Evolutionary conservation across 495 filamentous ascomycete genomes (phyloP).

Genomic region (Daldinia grandis): DNA sequence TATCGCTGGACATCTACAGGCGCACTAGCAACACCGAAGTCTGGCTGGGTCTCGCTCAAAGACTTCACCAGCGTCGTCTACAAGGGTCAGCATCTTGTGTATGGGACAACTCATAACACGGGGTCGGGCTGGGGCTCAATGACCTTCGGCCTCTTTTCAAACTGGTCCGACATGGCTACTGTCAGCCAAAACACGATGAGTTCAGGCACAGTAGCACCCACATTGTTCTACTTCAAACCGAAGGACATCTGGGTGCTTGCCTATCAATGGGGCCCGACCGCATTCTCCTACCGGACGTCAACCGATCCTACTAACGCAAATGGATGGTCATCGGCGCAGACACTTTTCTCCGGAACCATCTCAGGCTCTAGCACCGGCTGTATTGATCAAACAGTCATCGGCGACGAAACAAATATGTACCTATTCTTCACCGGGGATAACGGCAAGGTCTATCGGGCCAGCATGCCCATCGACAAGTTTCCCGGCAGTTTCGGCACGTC

Average conservation of each 20-base stretch:
- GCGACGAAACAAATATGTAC: constrained; percentile 65
- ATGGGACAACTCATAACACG: constrained; percentile 54
- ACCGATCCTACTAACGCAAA: constrained; percentile 64
- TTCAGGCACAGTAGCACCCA: constrained; percentile 63
- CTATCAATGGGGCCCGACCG: constrained; percentile 66
- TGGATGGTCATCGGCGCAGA: constrained; percentile 61
- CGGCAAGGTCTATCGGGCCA: constrained; percentile 68
- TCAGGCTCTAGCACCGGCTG: constrained; percentile 56
- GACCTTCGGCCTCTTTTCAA: constrained; percentile 63
- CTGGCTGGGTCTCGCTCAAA: constrained; percentile 64
- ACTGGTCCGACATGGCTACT: constrained; percentile 63
- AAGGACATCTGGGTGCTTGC: constrained; percentile 68
- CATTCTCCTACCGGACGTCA: constrained; percentile 68
- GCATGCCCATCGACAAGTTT: constrained; percentile 67
- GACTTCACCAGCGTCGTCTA: constrained; percentile 63
- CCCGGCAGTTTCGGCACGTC: constrained; percentile 64
- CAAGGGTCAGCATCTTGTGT: constrained; percentile 66
- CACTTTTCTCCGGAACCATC: constrained; percentile 66
- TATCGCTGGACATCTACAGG: constrained; percentile 64
- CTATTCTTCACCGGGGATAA: constrained; percentile 73
- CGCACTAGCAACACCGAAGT: constrained; percentile 58
- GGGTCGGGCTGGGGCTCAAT: constrained; percentile 61
- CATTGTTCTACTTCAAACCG: constrained; percentile 67
- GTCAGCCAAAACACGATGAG: constrained; percentile 63
- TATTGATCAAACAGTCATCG: constrained; percentile 70